phyloP scores from a whole-genome alignment of 768 basidiomycete species.

The Collybia sordida region DNA sequence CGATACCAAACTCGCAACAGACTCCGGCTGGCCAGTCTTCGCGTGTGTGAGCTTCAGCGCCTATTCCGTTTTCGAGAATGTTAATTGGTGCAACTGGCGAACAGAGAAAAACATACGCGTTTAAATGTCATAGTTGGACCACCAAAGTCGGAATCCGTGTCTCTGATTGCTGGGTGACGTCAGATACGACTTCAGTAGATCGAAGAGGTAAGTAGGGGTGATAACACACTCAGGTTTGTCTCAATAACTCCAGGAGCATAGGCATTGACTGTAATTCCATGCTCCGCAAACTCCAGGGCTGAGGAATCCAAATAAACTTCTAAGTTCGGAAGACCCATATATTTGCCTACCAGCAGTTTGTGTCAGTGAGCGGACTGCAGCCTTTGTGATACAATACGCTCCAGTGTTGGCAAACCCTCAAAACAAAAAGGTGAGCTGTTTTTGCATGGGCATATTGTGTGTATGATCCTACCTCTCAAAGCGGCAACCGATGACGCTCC shows the following conservation, averaged over 20 bases:
- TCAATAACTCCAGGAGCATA: slow-evolving; percentile 32
- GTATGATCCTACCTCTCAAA: slow-evolving; percentile 18
- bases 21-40: slow-evolving; percentile 25
- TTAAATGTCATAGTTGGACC: slow-evolving; percentile 6
- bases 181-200: too few relatives aligned
- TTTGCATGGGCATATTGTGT: background rate
- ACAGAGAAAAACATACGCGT: too few relatives aligned
- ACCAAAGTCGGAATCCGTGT: background rate
- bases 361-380: slow-evolving; percentile 39
- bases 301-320: slow-evolving; percentile 6
- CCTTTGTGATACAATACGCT: slow-evolving; percentile 38
- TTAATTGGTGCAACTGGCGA: too few relatives aligned
- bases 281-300: slow-evolving; percentile 24
- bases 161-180: background rate
- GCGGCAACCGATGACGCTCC: slow-evolving; percentile 35
- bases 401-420: slow-evolving; percentile 14
- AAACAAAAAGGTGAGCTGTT: background rate
- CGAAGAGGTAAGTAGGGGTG: too few relatives aligned
- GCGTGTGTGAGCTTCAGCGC: slow-evolving; percentile 8
- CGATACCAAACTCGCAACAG: slow-evolving; percentile 31
- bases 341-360: slow-evolving; percentile 32
- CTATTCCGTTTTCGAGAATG: too few relatives aligned
- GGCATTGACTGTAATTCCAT: slow-evolving; percentile 36
- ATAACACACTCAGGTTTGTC: background rate
- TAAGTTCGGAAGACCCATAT: background rate